Evolutionary conservation across 306 rosid genomes (phyloP), one percentile per base, ranked within the genome.

Genomic region (Corylus americana): DNA sequence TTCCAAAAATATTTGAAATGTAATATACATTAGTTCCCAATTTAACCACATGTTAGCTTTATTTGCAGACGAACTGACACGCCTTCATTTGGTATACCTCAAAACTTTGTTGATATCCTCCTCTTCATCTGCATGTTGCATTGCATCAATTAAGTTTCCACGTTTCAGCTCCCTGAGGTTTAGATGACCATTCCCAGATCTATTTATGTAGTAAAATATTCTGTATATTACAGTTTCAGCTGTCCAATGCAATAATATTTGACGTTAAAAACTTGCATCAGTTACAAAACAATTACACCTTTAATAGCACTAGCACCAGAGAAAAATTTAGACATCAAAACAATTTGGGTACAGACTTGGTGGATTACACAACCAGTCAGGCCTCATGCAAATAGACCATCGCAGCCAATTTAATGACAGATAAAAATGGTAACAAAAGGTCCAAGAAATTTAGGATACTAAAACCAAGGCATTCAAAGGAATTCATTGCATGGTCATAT

Each of bases 101-200:
- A 96, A 89, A 82, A 96, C 99, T 88, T 96, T 96, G 85, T 96
- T 96, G 71, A 96, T 96, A 85, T 96, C 99, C 83, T 96, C 99
- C 85, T 96, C 99, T 86, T 93, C 99, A 51, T 96, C 99, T 5
- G 97, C 98, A 87, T 96, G 99, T 84, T 87, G 99, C 98, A 96
- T 93, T 75, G 97, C 99, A 86, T 96, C 99, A 88, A 96, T 90
- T 74, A 93, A 76, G 81, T 93, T 96, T 72, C 98, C 98, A 81
- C 94, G 96, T 87, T 91, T 96, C 75, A 96, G 89, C 90, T 96
- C 99, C 90, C 96, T 88, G 78, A 96, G 90, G 77, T 97, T 91
- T 81, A 96, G 96, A 78, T 84, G 90, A 44, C 99, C 96, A 71
- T 89, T 91, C 70, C 96, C 97, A 49, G 96, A 85, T 89, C 98